Evolutionary conservation across 108 stramenopile genomes (phyloP).

Genomic region (Aurantiochytrium sp.): DNA sequence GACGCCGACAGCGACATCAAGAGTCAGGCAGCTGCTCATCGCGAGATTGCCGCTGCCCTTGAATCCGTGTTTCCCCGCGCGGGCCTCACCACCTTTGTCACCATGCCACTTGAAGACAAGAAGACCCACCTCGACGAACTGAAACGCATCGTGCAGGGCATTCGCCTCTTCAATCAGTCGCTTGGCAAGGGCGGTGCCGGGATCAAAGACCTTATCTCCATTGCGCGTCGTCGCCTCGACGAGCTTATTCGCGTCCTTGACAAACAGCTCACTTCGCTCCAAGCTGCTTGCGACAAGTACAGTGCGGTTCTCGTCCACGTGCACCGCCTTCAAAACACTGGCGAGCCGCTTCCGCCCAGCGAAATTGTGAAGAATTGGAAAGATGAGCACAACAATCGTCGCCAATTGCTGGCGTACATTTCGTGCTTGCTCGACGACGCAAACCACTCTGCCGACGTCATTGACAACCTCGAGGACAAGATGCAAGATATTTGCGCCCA

Average conservation of each 20-base stretch:
- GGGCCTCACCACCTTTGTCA: slow-evolving; percentile 52
- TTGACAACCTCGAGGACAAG: slow-evolving; percentile 10
- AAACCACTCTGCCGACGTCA: slow-evolving; percentile 18
- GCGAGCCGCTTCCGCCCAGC: neutral
- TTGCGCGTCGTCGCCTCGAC: neutral
- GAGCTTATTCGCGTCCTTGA: slow-evolving; percentile 18
- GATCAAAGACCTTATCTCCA: slow-evolving; percentile 17
- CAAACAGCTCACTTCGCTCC: neutral
- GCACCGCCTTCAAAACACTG: neutral
- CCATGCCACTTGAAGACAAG: slow-evolving; percentile 41
- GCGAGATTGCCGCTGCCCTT: slow-evolving; percentile 54
- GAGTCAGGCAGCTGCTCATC: slow-evolving; percentile 23
- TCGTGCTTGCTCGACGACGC: slow-evolving; percentile 46
- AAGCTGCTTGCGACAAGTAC: slow-evolving; percentile 29
- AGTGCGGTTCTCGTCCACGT: neutral
- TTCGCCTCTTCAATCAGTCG: slow-evolving; percentile 55
- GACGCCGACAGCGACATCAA: neutral
- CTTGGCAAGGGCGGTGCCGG: slow-evolving; percentile 49
- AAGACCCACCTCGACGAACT: slow-evolving; percentile 47
- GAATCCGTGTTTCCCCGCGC: slow-evolving; percentile 56
- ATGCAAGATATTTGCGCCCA: slow-evolving; percentile 12
- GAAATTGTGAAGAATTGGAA: slow-evolving; percentile 44
- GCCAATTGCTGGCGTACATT: slow-evolving; percentile 50
- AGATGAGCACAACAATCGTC: slow-evolving; percentile 49
- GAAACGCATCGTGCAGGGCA: slow-evolving; percentile 47